These are phyloP conservation scores for Trebouxia gelatinosa DNA, from an alignment of 163 green algal species.

Conservation along the genomic window DNA sequence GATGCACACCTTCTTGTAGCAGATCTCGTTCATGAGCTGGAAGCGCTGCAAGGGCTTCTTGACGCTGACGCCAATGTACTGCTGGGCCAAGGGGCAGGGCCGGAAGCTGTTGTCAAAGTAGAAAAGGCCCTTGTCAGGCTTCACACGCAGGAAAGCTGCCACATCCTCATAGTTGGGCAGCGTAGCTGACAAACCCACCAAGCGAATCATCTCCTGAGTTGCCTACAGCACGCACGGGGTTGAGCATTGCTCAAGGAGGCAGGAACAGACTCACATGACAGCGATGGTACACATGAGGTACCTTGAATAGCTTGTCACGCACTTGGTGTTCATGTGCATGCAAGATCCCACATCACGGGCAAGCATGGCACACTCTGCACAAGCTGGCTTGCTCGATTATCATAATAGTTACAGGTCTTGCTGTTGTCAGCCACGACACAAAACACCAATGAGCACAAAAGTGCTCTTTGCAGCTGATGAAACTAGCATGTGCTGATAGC, in stretches of 20 bases:
- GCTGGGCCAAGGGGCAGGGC: conserved; percentile 93
- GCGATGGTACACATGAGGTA: no score
- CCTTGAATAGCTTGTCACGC: no score
- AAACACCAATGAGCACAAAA: no score
- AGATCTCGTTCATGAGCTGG: conserved; percentile 98
- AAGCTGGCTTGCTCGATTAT: background rate
- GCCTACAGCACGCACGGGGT: conserved; percentile 76
- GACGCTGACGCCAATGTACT: conserved; percentile 94
- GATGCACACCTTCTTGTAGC: conserved; percentile 89
- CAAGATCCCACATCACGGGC: no score
- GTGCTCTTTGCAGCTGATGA: no score
- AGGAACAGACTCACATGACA: no score
- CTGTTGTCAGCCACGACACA: no score
- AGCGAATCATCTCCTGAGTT: conserved; percentile 90
- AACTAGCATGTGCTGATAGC: no score
- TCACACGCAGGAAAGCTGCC: conserved; percentile 92
- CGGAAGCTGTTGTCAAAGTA: conserved; percentile 94
- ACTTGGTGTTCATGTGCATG: no score
- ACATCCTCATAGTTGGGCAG: conserved; percentile 98
- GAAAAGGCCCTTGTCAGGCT: conserved; percentile 91
- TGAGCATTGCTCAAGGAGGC: no score
- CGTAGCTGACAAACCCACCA: conserved; percentile 95
- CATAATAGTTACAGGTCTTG: background rate
- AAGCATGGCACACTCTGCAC: no score
- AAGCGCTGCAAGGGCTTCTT: conserved; percentile 98